Percentiles rank a stretch among this genome's conserved stretches.
These are phyloP conservation scores for Kalmusia sp. DNA, from an alignment of 2,329 filamentous ascomycete species.

Conservation along the genomic window DNA sequence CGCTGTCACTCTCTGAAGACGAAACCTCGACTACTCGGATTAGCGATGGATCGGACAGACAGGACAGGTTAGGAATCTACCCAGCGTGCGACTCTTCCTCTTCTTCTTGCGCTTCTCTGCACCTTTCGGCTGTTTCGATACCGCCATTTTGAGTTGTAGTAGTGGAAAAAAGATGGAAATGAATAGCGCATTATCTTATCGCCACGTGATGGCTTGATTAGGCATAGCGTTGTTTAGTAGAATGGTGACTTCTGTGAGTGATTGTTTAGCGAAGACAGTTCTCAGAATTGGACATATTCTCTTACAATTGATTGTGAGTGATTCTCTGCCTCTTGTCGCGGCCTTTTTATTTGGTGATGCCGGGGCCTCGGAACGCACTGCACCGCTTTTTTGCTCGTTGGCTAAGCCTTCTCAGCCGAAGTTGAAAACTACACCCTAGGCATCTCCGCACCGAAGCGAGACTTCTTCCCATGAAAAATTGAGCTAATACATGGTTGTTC, in stretches of 20 bases:
- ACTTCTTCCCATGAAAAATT: no score
- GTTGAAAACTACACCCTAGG: no score
- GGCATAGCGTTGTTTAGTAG: conserved; percentile 7
- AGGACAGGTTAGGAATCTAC: conserved; percentile 13
- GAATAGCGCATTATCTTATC: conserved; percentile 36
- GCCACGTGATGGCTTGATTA: conserved; percentile 25
- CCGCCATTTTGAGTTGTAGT: conserved; percentile 27
- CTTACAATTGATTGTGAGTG: background rate
- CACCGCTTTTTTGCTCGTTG: no score
- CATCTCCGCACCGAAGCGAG: no score
- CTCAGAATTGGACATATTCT: background rate
- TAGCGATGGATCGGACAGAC: background rate
- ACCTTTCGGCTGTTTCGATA: conserved; percentile 21
- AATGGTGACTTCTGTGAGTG: background rate
- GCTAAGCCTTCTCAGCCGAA: no score
- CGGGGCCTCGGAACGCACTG: no score
- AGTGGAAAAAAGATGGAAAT: conserved; percentile 27
- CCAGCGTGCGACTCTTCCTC: conserved; percentile 38
- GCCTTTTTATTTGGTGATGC: no score
- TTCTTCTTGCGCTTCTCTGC: conserved; percentile 36
- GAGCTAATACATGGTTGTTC: no score
- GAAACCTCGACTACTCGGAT: conserved; percentile 30
- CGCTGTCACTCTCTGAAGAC: conserved; percentile 30
- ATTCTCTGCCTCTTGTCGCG: no score
- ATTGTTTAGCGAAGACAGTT: background rate